Base-by-base conservation (phyloP, 2,329 filamentous ascomycete species). In the Fusarium transvaalense region DNA sequence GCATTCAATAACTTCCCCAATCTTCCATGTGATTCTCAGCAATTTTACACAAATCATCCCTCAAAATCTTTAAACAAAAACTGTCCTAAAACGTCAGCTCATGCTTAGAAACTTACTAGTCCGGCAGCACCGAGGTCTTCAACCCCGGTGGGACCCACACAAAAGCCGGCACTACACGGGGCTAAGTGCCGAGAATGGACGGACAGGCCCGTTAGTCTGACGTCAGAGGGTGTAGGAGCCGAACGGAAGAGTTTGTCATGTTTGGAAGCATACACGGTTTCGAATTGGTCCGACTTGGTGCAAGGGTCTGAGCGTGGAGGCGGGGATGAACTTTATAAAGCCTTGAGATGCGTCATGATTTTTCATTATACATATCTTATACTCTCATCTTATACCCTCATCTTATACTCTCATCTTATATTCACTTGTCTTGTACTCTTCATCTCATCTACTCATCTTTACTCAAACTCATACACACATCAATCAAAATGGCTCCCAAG, bases 401-500 rank as follows among this genome's bases (percentile, higher is more conserved):
- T 25, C 4, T 25, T 25, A 25, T 25, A 25, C 23, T 6, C 6
- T 25, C 23, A 25, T 25, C 23, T 25, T 6, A 25, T 25, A n/a
- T n/a, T n/a, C n/a, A n/a, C n/a, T n/a, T n/a, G n/a, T n/a, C n/a
- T n/a, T n/a, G n/a, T n/a, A n/a, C 23, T 25, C 4, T 6, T 25
- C 23, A 25, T 25, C 23, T 25, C n/a, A n/a, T n/a, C 23, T 25
- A 25, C 23, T 25, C 23, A 25, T 25, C 23, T 10, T 29, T 32
- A 46, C 15, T 37, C 7, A 27, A 25, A 50, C 41, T 17, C 42
- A 29, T 34, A 43, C 43, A 32, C n/a, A n/a, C n/a, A 35, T 60
- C 34, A 10, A 55, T 21, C 64, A 77, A 45, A 68, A 86, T 86
- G 83, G 80, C 82, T 35, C 83, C 82, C 71, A 91, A 90, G 77